These are phyloP conservation scores for Pelargonium myrrhifolium DNA, from an alignment of 441 rosid genomes.

Conservation along the genomic window DNA sequence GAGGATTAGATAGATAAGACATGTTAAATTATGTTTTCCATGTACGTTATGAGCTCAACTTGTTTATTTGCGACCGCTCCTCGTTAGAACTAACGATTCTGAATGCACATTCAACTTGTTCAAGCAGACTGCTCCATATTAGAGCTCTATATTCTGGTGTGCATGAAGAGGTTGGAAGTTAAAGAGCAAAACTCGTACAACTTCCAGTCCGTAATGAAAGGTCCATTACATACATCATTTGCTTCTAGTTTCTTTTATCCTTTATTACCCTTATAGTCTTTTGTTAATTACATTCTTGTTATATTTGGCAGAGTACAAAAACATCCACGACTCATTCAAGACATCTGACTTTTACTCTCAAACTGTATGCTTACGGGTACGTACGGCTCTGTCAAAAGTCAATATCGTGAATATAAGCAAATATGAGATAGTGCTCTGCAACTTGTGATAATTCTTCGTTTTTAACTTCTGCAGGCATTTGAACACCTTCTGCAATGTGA, in stretches of 20 bases:
- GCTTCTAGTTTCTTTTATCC: constrained; percentile 9
- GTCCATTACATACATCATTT: constrained; percentile 22
- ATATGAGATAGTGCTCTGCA: background rate
- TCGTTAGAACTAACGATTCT: background rate
- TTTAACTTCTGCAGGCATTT: constrained; percentile 60
- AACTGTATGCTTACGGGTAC: constrained; percentile 65
- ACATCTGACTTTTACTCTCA: constrained; percentile 68
- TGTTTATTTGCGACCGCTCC: background rate
- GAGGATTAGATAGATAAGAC: background rate
- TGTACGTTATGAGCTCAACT: background rate
- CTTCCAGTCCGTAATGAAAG: constrained; percentile 84
- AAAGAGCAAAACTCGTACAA: constrained; percentile 81
- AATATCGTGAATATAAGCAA: background rate
- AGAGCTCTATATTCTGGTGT: constrained; percentile 82
- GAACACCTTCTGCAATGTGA: constrained; percentile 68
- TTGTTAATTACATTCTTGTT: constrained; percentile 8
- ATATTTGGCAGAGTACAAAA: constrained; percentile 67
- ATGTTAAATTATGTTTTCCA: background rate
- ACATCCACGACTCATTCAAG: constrained; percentile 65
- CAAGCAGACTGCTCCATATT: constrained; percentile 78
- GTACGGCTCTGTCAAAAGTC: constrained; percentile 22
- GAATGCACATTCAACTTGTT: constrained; percentile 14
- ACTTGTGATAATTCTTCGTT: constrained; percentile 8
- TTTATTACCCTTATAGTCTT: constrained; percentile 1
- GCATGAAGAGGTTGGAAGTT: constrained; percentile 80